Evolutionary conservation across 148 eudicot species (phyloP).

Genomic region (Chenopodium formosanum): DNA sequence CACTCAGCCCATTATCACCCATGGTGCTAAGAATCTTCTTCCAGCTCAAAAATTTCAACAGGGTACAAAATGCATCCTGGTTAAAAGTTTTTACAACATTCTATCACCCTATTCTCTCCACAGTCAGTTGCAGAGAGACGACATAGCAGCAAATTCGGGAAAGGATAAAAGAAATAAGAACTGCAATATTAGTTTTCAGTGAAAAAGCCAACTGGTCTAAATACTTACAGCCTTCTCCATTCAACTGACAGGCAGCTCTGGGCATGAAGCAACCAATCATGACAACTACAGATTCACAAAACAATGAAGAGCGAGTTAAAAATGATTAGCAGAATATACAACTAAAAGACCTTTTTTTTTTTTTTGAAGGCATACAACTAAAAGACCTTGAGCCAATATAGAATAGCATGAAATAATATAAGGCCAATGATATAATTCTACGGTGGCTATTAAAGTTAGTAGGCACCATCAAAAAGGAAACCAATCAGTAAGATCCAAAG

Average conservation of each 20-base stretch:
- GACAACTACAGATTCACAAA: conserved; percentile 20
- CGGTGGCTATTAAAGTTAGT: neutral
- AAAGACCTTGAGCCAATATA: neutral
- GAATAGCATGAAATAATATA: neutral
- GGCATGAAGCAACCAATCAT: conserved; percentile 19
- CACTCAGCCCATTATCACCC: neutral
- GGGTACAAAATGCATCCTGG: neutral
- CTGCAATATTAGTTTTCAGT: neutral
- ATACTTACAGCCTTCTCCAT: conserved; percentile 41
- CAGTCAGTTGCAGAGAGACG: neutral
- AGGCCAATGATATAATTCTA: neutral
- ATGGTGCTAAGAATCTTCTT: neutral
- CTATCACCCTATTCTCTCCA: neutral
- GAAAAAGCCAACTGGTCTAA: neutral
- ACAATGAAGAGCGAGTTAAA: neutral
- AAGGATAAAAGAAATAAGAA: neutral
- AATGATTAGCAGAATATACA: neutral
- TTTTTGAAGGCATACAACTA: no score
- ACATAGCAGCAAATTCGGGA: neutral
- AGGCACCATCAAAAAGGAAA: neutral
- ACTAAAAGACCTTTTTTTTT: neutral
- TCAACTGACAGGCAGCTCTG: conserved; percentile 16
- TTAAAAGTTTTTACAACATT: neutral
- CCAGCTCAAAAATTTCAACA: neutral
- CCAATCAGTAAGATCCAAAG: neutral